Percentiles rank a stretch among this genome's conserved stretches.
phyloP scores from a whole-genome alignment of 73 alveolate genomes.

The Symbiodinium pilosum region DNA sequence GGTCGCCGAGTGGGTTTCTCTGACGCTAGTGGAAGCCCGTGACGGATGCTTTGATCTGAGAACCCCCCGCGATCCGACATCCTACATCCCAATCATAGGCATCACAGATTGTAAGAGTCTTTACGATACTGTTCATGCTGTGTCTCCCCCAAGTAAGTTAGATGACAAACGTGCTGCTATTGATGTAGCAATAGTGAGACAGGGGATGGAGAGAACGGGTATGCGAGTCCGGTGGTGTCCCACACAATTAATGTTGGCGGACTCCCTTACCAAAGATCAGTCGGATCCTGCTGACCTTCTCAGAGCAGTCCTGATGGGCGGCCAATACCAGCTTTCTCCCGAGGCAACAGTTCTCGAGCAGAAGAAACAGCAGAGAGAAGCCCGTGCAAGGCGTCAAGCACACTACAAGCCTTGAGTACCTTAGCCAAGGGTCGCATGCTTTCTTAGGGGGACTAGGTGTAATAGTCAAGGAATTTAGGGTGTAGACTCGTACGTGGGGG shows the following conservation, averaged over 20 bases:
- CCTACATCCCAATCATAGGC: background rate
- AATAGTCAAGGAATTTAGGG: too few relatives aligned
- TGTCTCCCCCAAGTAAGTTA: background rate
- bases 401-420: background rate
- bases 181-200: background rate
- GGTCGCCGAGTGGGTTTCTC: background rate
- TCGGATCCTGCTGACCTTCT: slow-evolving; percentile 19
- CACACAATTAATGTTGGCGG: background rate
- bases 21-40: background rate
- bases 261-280: background rate
- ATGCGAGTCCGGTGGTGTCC: slow-evolving; percentile 18
- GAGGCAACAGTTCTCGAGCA: slow-evolving; percentile 20
- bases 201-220: background rate
- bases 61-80: too few relatives aligned
- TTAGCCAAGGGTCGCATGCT: background rate
- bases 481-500: too few relatives aligned
- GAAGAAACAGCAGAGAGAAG: background rate
- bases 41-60: background rate
- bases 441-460: too few relatives aligned
- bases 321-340: background rate
- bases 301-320: background rate
- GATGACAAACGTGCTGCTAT: slow-evolving; percentile 40
- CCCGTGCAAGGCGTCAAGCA: background rate
- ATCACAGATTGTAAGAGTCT: slow-evolving; percentile 33
- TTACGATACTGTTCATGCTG: background rate